Percentiles rank a stretch among this genome's conserved stretches.
Conservation (phyloP, 2,329 filamentous ascomycete genomes). For the Ophiostoma ips region DNA sequence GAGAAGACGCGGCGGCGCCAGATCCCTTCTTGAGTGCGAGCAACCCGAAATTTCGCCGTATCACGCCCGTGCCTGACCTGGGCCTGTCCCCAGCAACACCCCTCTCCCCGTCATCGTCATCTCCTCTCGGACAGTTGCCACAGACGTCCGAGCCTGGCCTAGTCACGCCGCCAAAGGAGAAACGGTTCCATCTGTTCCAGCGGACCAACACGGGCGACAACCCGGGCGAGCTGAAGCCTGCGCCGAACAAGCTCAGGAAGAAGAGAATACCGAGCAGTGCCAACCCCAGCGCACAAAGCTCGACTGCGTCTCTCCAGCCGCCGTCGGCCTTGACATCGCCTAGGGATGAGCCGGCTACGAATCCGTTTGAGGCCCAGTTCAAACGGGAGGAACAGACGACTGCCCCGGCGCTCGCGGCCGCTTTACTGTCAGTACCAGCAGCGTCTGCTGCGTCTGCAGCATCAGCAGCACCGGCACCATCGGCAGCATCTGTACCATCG, state of each 20-base stretch:
- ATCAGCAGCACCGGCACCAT: not conserved
- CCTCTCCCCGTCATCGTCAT: slow-evolving; percentile 19
- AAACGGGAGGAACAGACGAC: not conserved
- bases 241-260: slow-evolving; percentile 85
- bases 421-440: not conserved
- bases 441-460: not conserved
- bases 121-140: not conserved
- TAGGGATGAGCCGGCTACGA: slow-evolving; percentile 22
- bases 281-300: slow-evolving; percentile 83
- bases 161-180: slow-evolving; percentile 48
- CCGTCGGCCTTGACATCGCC: slow-evolving; percentile 34
- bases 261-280: slow-evolving; percentile 62
- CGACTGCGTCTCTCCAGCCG: slow-evolving; percentile 55
- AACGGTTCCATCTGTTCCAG: slow-evolving; percentile 57
- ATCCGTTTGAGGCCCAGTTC: slow-evolving; percentile 7
- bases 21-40: slow-evolving; percentile 1
- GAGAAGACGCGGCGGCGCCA: not conserved
- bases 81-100: slow-evolving; percentile 6
- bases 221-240: slow-evolving; percentile 42
- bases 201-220: slow-evolving; percentile 49
- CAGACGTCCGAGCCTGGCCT: not conserved
- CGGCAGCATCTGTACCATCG: not conserved
- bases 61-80: not conserved
- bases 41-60: not conserved
- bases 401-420: not conserved